A percentile compares a stretch with the other conserved stretches of the same genome.
Conservation (phyloP, 2,329 filamentous ascomycete genomes). For the Colletotrichum paranaense region DNA sequence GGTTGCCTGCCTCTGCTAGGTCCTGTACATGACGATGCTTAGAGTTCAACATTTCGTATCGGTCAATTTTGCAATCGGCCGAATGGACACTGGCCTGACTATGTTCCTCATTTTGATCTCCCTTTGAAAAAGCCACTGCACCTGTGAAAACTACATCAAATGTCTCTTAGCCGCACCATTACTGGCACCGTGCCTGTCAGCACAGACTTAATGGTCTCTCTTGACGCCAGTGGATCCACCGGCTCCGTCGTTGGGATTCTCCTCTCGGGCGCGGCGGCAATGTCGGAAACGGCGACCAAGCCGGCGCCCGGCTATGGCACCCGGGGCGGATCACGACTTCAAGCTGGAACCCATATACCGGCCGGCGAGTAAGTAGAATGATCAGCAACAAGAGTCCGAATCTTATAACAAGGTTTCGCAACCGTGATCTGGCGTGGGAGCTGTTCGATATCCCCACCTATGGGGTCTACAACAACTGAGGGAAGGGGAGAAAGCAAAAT, state of each 20-base stretch:
- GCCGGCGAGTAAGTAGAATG: too few species aligned
- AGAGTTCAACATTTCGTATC: not conserved
- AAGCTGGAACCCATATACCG: not conserved
- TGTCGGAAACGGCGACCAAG: not conserved
- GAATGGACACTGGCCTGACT: not conserved
- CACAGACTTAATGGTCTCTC: not conserved
- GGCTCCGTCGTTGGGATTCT: not conserved
- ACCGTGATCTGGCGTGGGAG: too few species aligned
- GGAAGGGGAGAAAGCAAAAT: too few species aligned
- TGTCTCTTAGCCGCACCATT: not conserved
- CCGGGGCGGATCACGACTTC: not conserved
- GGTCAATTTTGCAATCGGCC: not conserved
- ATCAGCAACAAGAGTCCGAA: too few species aligned
- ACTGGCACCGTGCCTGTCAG: too few species aligned
- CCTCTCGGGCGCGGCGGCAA: not conserved
- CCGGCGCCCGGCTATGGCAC: not conserved
- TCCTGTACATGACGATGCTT: not conserved
- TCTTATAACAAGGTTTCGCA: too few species aligned
- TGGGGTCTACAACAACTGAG: too few species aligned
- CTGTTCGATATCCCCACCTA: too few species aligned
- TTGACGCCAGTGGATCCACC: not conserved
- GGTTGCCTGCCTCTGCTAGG: not conserved
- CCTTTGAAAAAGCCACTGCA: not conserved
- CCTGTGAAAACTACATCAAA: too few species aligned
- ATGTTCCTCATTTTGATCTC: not conserved